Percentiles rank a stretch among this genome's conserved stretches.
Evolutionary conservation across 179 eudicot genomes (phyloP).

Genomic region (Kewa caespitosa): DNA sequence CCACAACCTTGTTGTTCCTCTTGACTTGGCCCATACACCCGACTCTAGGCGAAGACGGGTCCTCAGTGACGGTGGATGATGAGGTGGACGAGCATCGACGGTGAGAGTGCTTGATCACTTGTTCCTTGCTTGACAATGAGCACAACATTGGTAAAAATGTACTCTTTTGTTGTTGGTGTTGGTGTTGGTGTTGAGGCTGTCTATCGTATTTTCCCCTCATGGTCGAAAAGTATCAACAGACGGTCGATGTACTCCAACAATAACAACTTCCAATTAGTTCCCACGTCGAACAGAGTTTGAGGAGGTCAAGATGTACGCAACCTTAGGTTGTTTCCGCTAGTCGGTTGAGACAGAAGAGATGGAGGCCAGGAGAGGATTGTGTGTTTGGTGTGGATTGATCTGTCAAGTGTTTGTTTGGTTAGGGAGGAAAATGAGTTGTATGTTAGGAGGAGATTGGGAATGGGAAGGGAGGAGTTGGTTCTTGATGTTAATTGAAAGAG

Average conservation of each 20-base stretch:
- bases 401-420: slow-evolving; percentile 24
- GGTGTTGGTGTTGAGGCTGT: slow-evolving; percentile 21
- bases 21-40: slow-evolving; percentile 72
- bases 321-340: too few species aligned
- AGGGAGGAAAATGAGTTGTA: background rate
- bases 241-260: too few species aligned
- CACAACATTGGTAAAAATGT: slow-evolving; percentile 63
- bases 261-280: too few species aligned
- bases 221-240: too few species aligned
- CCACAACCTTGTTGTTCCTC: slow-evolving; percentile 48
- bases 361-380: too few species aligned
- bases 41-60: slow-evolving; percentile 61
- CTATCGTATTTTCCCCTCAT: slow-evolving; percentile 25
- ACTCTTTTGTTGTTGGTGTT: slow-evolving; percentile 31
- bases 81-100: slow-evolving; percentile 28
- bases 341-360: too few species aligned
- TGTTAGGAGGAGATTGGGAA: background rate
- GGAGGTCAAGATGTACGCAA: too few species aligned
- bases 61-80: slow-evolving; percentile 28
- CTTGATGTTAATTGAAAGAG: background rate
- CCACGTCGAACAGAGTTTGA: too few species aligned
- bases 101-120: slow-evolving; percentile 35
- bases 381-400: too few species aligned
- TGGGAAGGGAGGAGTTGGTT: slow-evolving; percentile 5
- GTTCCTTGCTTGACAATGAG: slow-evolving; percentile 51